Conservation (phyloP, 305 asterid genomes). For the Plantago rigida region DNA sequence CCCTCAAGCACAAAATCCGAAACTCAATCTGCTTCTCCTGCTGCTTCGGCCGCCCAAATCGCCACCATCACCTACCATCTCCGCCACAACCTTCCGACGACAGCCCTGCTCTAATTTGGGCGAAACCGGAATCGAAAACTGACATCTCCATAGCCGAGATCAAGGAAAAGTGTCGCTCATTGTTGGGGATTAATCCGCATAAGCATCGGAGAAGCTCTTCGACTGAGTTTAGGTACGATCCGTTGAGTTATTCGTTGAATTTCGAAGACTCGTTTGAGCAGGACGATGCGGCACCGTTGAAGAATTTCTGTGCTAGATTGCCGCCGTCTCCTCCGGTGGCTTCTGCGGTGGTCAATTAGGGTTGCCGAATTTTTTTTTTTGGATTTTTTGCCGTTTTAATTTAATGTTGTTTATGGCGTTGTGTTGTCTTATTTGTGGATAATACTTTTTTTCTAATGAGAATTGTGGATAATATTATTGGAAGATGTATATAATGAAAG, state of each 20-base stretch:
- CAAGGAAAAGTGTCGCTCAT: constrained; percentile 41
- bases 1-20: constrained; percentile 37
- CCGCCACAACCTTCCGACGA: constrained; percentile 32
- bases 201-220: constrained; percentile 42
- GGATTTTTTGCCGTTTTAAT: no score
- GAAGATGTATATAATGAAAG: no score
- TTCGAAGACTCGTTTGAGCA: constrained; percentile 49
- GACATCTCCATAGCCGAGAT: constrained; percentile 32
- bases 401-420: no score
- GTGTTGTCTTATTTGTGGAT: no score
- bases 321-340: constrained; percentile 39
- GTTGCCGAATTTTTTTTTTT: neutral
- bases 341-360: constrained; percentile 25
- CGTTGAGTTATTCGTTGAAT: constrained; percentile 60
- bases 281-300: constrained; percentile 39
- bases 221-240: constrained; percentile 60
- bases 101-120: constrained; percentile 46
- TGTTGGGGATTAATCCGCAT: constrained; percentile 29
- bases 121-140: constrained; percentile 27
- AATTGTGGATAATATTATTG: no score
- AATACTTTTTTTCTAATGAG: no score
- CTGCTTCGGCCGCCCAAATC: constrained; percentile 43
- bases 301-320: constrained; percentile 44
- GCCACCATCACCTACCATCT: constrained; percentile 27
- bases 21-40: constrained; percentile 49